These are phyloP conservation scores for Xylogone sp. DNA, from an alignment of 2,329 filamentous ascomycete species.

Conservation along the genomic window DNA sequence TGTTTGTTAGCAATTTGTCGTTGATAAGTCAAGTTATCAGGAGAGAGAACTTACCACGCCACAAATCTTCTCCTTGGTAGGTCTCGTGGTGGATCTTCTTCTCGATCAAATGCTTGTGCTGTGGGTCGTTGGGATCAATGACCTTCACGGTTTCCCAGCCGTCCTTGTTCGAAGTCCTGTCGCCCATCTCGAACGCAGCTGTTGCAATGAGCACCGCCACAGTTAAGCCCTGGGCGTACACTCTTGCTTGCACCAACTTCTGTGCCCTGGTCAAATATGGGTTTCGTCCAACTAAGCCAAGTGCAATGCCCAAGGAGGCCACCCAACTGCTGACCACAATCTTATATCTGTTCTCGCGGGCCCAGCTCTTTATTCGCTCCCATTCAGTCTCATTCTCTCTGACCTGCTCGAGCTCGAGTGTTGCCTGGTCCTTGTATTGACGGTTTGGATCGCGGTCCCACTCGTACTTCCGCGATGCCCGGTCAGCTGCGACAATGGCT, in stretches of 20 bases:
- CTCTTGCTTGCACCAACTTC: constrained; percentile 72
- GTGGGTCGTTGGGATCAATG: constrained; percentile 74
- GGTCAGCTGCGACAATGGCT: constrained; percentile 84
- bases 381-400: constrained; percentile 41
- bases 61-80: constrained; percentile 86
- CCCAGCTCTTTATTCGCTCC: constrained; percentile 68
- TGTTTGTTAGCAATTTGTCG: constrained; percentile 10
- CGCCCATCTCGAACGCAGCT: constrained; percentile 67
- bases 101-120: constrained; percentile 79
- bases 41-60: constrained; percentile 66
- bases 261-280: constrained; percentile 59
- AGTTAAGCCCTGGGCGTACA: constrained; percentile 71
- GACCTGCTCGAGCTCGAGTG: constrained; percentile 11
- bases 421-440: constrained; percentile 31
- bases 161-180: constrained; percentile 71
- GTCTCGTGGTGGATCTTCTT: constrained; percentile 84
- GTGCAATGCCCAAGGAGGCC: constrained; percentile 58
- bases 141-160: constrained; percentile 84
- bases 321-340: constrained; percentile 67
- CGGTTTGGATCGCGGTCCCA: constrained; percentile 32
- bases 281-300: constrained; percentile 60
- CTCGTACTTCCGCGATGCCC: constrained; percentile 69
- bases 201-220: constrained; percentile 63
- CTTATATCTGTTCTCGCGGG: constrained; percentile 63
- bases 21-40: not conserved